Conservation (phyloP, 2,329 filamentous ascomycete genomes). For the Penicillium sp. region DNA sequence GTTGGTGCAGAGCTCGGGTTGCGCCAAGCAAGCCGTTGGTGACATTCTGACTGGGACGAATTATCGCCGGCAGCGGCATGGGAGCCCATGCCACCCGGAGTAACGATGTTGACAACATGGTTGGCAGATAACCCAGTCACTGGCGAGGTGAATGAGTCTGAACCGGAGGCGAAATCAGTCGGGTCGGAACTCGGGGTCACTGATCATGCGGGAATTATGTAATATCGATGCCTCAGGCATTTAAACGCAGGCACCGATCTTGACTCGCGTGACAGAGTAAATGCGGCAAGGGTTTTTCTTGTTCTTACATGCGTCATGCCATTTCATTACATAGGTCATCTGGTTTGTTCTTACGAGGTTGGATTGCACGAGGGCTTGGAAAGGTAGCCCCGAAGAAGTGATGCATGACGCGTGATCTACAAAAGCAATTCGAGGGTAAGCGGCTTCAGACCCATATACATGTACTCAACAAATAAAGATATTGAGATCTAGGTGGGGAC, state of each 20-base stretch:
- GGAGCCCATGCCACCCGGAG: slow-evolving; percentile 45
- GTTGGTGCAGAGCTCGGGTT: slow-evolving; percentile 43
- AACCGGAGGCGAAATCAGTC: slow-evolving; percentile 40
- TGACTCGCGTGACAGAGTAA: not conserved
- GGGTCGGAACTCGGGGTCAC: slow-evolving; percentile 31
- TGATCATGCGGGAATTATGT: slow-evolving; percentile 38
- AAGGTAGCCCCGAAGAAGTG: not conserved
- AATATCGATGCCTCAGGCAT: slow-evolving; percentile 29
- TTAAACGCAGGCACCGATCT: not conserved
- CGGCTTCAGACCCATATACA: not conserved
- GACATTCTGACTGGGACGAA: slow-evolving; percentile 34
- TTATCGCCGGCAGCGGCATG: slow-evolving; percentile 34
- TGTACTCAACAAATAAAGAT: not conserved
- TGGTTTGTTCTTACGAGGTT: not conserved
- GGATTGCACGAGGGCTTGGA: not conserved
- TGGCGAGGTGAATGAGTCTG: slow-evolving; percentile 27
- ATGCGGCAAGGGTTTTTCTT: not conserved
- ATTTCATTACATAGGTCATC: not conserved
- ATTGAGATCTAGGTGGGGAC: not conserved
- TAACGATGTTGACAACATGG: slow-evolving; percentile 49
- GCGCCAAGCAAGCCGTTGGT: slow-evolving; percentile 33
- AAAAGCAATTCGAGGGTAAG: not conserved
- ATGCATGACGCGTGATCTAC: not conserved
- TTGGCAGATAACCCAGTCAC: slow-evolving; percentile 28
- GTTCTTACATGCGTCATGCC: no score